A percentile compares a stretch with the other conserved stretches of the same genome.
These are phyloP conservation scores for Parietaria judaica DNA, from an alignment of 306 rosid genomes.

Conservation along the genomic window DNA sequence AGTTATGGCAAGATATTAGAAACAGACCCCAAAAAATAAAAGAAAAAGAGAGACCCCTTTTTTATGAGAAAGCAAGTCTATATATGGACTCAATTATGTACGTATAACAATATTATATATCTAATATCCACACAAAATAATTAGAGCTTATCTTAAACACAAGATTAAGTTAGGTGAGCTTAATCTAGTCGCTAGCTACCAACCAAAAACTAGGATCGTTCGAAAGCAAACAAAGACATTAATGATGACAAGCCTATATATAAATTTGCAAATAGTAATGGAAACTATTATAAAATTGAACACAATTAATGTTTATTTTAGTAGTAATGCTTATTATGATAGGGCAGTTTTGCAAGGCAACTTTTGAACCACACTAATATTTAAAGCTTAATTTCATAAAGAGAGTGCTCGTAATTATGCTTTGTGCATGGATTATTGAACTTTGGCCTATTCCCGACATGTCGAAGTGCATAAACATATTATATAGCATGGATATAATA, in stretches of 20 bases:
- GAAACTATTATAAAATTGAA: background rate
- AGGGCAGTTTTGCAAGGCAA: background rate
- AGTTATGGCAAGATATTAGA: too few relatives aligned
- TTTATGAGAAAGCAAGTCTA: too few relatives aligned
- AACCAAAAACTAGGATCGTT: slow-evolving; percentile 3
- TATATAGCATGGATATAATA: too few relatives aligned
- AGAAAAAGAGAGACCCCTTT: too few relatives aligned
- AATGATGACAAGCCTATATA: slow-evolving; percentile 17
- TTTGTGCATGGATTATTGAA: slow-evolving; percentile 29
- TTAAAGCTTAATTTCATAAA: background rate
- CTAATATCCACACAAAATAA: background rate
- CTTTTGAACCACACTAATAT: background rate
- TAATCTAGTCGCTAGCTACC: slow-evolving; percentile 5
- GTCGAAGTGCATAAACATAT: slow-evolving; percentile 32
- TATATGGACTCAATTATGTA: background rate
- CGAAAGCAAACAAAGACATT: slow-evolving; percentile 12
- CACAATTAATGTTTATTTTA: background rate
- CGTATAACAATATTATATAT: background rate
- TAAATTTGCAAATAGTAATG: background rate
- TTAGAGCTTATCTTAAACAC: background rate
- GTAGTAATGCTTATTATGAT: background rate
- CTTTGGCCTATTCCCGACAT: slow-evolving; percentile 26
- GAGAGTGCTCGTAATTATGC: background rate
- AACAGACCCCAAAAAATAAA: too few relatives aligned
- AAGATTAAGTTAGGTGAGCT: slow-evolving; percentile 8